Evolutionary conservation across 2,329 filamentous ascomycete genomes (phyloP).

Genomic region (Chaetoscypha palmicola): DNA sequence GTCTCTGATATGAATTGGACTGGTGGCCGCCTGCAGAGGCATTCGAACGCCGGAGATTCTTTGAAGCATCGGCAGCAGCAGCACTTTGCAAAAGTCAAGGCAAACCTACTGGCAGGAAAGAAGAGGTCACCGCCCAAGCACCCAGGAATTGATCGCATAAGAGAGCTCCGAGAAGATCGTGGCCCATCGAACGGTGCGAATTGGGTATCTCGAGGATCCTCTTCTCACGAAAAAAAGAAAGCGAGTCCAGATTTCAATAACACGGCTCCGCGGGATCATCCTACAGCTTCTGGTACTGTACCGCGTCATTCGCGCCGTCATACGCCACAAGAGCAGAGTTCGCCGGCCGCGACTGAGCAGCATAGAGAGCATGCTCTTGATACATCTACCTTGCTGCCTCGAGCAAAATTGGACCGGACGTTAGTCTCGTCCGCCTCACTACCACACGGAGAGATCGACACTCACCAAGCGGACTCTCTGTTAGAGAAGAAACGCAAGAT

Average conservation of each 20-base stretch:
- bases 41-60: conserved; percentile 32
- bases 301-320: neutral
- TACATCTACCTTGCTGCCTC: neutral
- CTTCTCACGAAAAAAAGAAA: neutral
- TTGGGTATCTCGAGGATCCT: neutral
- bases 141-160: conserved; percentile 14
- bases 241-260: neutral
- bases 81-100: conserved; percentile 40
- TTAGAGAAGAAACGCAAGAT: conserved; percentile 24
- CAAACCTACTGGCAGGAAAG: conserved; percentile 26
- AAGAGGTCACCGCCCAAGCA: conserved; percentile 29
- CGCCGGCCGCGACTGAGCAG: neutral
- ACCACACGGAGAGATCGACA: conserved; percentile 2
- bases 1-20: conserved; percentile 42
- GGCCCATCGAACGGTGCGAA: neutral
- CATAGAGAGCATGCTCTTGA: no score
- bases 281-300: no score
- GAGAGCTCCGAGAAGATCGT: conserved; percentile 6
- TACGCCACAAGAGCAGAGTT: neutral
- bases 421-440: conserved; percentile 3
- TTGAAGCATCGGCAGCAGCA: conserved; percentile 38
- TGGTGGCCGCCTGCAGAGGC: conserved; percentile 39
- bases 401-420: conserved; percentile 13
- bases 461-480: conserved; percentile 13
- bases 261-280: no score